Percentiles rank a stretch among this genome's conserved stretches.
Conservation (phyloP, 2,329 filamentous ascomycete species). For the Helotiales sp. region DNA sequence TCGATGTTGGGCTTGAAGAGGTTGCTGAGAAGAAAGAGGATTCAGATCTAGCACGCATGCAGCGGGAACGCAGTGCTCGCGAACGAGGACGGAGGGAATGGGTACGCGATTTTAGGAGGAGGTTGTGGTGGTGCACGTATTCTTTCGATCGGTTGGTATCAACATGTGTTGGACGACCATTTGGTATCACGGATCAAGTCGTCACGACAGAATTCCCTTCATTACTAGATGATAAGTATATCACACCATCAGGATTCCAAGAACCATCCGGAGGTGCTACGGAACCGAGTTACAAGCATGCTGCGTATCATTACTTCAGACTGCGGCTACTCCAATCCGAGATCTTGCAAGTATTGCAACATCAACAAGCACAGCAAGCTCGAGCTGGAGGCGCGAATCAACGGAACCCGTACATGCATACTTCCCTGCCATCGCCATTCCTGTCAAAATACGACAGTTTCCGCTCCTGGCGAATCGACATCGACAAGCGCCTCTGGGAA, state of each 20-base stretch:
- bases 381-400: constrained; percentile 68
- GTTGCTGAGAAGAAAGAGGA: constrained; percentile 46
- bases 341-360: constrained; percentile 90
- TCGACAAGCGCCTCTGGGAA: constrained; percentile 79
- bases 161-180: constrained; percentile 89
- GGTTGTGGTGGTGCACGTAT: constrained; percentile 97
- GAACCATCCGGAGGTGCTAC: constrained; percentile 56
- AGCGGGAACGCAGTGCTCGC: constrained; percentile 45
- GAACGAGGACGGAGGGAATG: constrained; percentile 77
- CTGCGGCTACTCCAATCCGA: constrained; percentile 89
- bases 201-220: constrained; percentile 96
- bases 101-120: constrained; percentile 81
- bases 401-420: constrained; percentile 75
- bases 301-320: constrained; percentile 90
- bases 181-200: constrained; percentile 94
- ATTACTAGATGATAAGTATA: constrained; percentile 83
- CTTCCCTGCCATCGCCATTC: constrained; percentile 82
- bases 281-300: constrained; percentile 84
- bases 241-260: constrained; percentile 78
- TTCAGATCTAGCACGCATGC: constrained; percentile 41
- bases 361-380: constrained; percentile 84
- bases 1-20: constrained; percentile 62
- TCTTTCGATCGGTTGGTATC: constrained; percentile 93
- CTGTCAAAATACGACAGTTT: constrained; percentile 84
- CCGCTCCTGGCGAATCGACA: constrained; percentile 84